phyloP scores from a whole-genome alignment of 2,329 filamentous ascomycete species.

The Eurotiales sp. region DNA sequence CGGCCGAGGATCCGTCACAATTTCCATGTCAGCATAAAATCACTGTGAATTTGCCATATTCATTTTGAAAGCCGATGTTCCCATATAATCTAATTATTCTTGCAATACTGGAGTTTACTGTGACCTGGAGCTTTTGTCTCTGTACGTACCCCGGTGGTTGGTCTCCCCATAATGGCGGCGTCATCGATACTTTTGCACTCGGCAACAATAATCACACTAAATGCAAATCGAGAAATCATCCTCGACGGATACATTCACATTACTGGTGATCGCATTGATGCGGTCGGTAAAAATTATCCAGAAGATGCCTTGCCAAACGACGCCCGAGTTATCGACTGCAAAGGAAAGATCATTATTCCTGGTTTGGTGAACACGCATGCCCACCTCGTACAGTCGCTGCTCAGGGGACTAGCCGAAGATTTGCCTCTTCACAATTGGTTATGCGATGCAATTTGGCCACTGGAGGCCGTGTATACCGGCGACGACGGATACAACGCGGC shows the following conservation, averaged over 20 bases:
- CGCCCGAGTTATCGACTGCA: constrained; percentile 23
- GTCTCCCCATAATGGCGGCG: too few relatives aligned
- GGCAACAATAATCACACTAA: constrained; percentile 20
- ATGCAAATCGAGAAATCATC: constrained; percentile 17
- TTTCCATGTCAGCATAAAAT: too few relatives aligned
- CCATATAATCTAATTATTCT: too few relatives aligned
- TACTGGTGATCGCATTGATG: background rate
- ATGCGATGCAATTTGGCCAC: constrained; percentile 35
- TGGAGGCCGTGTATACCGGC: constrained; percentile 32
- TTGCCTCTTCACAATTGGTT: constrained; percentile 25
- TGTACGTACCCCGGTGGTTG: too few relatives aligned
- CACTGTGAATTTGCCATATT: too few relatives aligned
- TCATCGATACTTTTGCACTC: constrained; percentile 17
- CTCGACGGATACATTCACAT: constrained; percentile 17
- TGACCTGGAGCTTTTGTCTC: too few relatives aligned
- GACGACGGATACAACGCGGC: constrained; percentile 33
- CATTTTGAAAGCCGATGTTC: too few relatives aligned
- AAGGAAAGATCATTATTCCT: constrained; percentile 31
- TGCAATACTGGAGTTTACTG: too few relatives aligned
- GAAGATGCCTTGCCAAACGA: background rate
- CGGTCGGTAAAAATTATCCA: constrained; percentile 1
- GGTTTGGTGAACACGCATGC: constrained; percentile 36
- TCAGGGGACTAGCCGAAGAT: constrained; percentile 30
- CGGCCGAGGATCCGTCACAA: background rate
- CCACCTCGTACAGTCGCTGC: constrained; percentile 32